Base-by-base conservation (phyloP, 352 stramenopile species). In the Phytophthora fragariae region DNA sequence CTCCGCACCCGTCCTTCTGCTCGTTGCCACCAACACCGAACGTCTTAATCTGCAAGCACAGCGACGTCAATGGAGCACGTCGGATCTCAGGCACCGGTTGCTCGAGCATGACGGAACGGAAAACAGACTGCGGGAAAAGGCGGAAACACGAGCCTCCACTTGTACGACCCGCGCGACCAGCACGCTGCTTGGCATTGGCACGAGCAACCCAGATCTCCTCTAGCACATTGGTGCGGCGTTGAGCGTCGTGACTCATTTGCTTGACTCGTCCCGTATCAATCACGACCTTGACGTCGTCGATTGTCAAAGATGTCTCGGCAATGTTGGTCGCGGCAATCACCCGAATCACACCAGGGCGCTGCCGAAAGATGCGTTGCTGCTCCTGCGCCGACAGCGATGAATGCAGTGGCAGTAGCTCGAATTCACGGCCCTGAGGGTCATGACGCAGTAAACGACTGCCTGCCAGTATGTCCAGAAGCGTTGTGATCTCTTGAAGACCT, bases 291-390 rank as follows among this genome's bases (percentile, higher is more conserved):
- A 98, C 92, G 71, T 98, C 94, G 27, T 98, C 92, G 60, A 99
- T 99, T 2, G 97, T 99, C 8, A 99, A 67, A 6, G 92, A 98
- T 1, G 97, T 99, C 72, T 99, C 97, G 14, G 97, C 97, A 59
- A 99, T 98, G 73, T 99, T 99, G 7, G 97, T 99, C n/a, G 93
- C 88, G 14, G 98, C 87, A 29, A 99, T 97, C 53, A 99, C 92
- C 61, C 99, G 98, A 74, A 91, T 66, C 63, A 92, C 59, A 41
- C 83, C 76, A 4, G 66, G 50, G 6, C 68, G 56, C 65, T 90
- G 86, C 19, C 90, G 76, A 71, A 99, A 99, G 17, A 99, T 97
- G 10, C 83, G 83, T 8, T 95, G 86, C 75, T 99, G 98, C 57
- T 99, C 97, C 39, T 97, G 82, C 2, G 89, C 89, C 5, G 95